Base-by-base conservation (phyloP, 495 filamentous ascomycete species). In the Articulospora tetracladia region DNA sequence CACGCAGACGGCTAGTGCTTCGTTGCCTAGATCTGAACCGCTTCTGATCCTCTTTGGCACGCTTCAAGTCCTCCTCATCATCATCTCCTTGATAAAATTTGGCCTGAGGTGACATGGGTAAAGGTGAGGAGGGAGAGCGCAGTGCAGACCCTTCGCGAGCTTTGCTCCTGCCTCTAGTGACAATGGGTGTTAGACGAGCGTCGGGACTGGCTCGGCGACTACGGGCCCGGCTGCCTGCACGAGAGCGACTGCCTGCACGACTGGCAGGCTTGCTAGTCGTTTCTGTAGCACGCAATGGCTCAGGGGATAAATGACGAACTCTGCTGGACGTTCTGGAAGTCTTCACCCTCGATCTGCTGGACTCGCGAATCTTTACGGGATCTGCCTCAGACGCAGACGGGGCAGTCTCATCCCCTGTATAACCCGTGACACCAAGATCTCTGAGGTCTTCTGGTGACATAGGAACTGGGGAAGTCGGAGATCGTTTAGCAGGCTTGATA, bases 361-460 rank as follows among this genome's bases (percentile, higher is more conserved):
- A n/a, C 63, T 66, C 46, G 63, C 63, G 19, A 59, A 47, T 19
- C 50, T 57, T 32, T 66, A 63, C 28, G 1, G 56, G 58, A n/a
- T n/a, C n/a, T n/a, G n/a, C n/a, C 25, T 51, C 48, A n/a, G 13
- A 20, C 12, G 41, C 12, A 12, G 24, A 23, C 19, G 46, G 32
- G 10, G 34, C 46, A 44, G 15, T 30, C 11, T 28, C 17, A 2
- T 64, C 66, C 36, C 56, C 52, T 22, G 53, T 64, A 47, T 62
- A 61, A 23, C 63, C 60, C 32, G 27, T 30, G 15, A 64, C 59
- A 68, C 66, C 63, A 30, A 66, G 50, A 23, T 62, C 51, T 32
- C 63, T 82, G 64, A 89, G 64, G 59, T 94, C 90, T 64, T 96
- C 90, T 0, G 91, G 90, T 0, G 91, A 93, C 92, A 97, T 96